Percentiles rank a stretch among this genome's conserved stretches.
phyloP scores from a whole-genome alignment of 2,329 filamentous ascomycete genomes.

The Aureobasidium sp. region DNA sequence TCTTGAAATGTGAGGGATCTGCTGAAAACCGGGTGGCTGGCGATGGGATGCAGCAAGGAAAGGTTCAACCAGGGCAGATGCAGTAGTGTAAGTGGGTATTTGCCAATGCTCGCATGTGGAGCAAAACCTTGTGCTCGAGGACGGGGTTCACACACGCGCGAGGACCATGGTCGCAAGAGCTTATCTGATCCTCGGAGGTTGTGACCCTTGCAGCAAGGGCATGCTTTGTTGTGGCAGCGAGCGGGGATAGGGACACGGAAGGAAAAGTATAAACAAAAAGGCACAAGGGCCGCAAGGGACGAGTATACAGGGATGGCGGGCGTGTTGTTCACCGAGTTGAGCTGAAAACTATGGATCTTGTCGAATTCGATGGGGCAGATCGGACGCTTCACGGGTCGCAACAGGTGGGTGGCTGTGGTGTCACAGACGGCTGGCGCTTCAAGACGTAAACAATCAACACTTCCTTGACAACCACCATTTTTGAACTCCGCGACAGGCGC shows the following conservation, averaged over 20 bases:
- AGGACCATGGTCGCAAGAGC: background rate
- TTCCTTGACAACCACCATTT: background rate
- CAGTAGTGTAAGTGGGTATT: background rate
- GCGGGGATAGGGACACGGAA: background rate
- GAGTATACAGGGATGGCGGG: background rate
- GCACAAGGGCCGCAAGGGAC: background rate
- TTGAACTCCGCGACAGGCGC: background rate
- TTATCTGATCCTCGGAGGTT: background rate
- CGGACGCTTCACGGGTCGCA: background rate
- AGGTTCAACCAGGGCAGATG: background rate
- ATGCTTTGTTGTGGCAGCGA: background rate
- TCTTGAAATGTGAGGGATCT: constrained; percentile 36
- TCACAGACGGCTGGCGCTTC: background rate
- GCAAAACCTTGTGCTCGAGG: constrained; percentile 2
- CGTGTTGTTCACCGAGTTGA: background rate
- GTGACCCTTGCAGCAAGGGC: background rate
- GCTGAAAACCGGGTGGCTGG: constrained; percentile 26
- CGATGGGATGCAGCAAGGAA: background rate
- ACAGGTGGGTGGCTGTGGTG: background rate
- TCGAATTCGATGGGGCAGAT: background rate
- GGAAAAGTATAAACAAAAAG: background rate
- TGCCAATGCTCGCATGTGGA: background rate
- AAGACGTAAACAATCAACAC: constrained; percentile 1
- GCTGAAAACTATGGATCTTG: background rate
- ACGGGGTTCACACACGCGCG: background rate